These are phyloP conservation scores for Murraya koenigii DNA, from an alignment of 345 rosid genomes.

Conservation along the genomic window DNA sequence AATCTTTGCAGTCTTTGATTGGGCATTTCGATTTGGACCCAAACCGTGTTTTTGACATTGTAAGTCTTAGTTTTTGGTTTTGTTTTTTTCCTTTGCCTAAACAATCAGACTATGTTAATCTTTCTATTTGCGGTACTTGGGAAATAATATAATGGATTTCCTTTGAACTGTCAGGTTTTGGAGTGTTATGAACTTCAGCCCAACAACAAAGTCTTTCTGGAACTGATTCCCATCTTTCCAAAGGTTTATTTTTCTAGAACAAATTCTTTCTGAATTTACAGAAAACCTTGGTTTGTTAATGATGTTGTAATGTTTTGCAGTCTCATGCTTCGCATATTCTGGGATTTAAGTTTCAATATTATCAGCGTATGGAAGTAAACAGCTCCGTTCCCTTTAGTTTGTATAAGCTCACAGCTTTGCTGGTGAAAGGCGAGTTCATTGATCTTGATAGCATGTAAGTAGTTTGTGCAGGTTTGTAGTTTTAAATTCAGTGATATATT, in stretches of 20 bases:
- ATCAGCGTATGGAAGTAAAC: conserved; percentile 86
- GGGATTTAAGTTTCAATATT: conserved; percentile 96
- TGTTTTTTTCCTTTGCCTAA: background rate
- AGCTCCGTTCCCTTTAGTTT: conserved; percentile 83
- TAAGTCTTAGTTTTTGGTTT: conserved; percentile 41
- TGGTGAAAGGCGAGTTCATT: conserved; percentile 90
- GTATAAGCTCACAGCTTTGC: conserved; percentile 84
- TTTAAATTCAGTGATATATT: background rate
- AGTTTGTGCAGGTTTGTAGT: background rate
- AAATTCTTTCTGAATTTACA: conserved; percentile 7
- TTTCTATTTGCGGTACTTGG: conserved; percentile 18
- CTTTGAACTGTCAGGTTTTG: conserved; percentile 59
- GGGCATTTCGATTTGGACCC: conserved; percentile 99
- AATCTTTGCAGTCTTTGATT: conserved; percentile 79
- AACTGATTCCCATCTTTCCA: conserved; percentile 91
- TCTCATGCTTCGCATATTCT: conserved; percentile 99
- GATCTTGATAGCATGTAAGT: conserved; percentile 95
- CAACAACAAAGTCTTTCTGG: conserved; percentile 61
- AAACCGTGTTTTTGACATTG: conserved; percentile 98
- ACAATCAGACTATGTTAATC: conserved; percentile 4
- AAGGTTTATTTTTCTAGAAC: conserved; percentile 59
- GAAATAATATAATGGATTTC: conserved; percentile 16
- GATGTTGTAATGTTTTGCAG: conserved; percentile 47
- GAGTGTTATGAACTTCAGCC: conserved; percentile 96
- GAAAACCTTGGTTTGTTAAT: conserved; percentile 14